Conservation (phyloP, 768 basidiomycete species). For the Boletus rex-veris region DNA sequence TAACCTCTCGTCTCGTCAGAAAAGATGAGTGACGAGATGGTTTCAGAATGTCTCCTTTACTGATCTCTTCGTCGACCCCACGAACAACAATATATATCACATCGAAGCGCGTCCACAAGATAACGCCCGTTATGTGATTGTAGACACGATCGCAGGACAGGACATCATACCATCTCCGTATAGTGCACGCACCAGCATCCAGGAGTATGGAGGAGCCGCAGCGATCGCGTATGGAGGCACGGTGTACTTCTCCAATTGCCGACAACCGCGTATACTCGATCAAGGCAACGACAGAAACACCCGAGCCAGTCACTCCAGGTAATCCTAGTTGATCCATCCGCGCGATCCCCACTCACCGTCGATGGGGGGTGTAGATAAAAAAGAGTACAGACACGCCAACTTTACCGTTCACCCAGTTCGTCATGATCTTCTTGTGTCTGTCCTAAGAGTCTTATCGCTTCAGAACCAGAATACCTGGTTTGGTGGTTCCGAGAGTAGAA, state of each 20-base stretch:
- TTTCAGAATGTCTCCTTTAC: conserved; percentile 29
- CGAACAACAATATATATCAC: conserved; percentile 46
- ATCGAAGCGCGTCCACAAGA: conserved; percentile 59
- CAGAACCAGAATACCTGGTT: too few species aligned
- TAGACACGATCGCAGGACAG: conserved; percentile 42
- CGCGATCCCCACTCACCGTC: background rate
- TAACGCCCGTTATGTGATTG: conserved; percentile 52
- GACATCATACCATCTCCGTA: conserved; percentile 56
- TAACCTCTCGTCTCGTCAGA: background rate
- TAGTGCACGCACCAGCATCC: conserved; percentile 56
- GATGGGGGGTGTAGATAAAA: conserved; percentile 7
- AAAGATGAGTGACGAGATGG: background rate
- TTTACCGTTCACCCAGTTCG: conserved; percentile 55
- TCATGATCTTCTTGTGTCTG: conserved; percentile 51
- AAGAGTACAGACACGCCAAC: conserved; percentile 57
- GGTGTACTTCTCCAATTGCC: conserved; percentile 56
- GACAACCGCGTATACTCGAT: conserved; percentile 54
- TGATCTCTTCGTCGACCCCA: conserved; percentile 53
- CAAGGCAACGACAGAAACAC: conserved; percentile 22
- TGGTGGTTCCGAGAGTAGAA: too few species aligned
- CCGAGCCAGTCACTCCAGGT: conserved; percentile 63
- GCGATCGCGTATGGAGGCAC: conserved; percentile 48
- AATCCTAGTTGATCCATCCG: conserved; percentile 7
- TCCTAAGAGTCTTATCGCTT: too few species aligned
- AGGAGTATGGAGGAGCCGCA: conserved; percentile 71